Conservation (phyloP, 495 filamentous ascomycete species). For the Penicillium parvum region DNA sequence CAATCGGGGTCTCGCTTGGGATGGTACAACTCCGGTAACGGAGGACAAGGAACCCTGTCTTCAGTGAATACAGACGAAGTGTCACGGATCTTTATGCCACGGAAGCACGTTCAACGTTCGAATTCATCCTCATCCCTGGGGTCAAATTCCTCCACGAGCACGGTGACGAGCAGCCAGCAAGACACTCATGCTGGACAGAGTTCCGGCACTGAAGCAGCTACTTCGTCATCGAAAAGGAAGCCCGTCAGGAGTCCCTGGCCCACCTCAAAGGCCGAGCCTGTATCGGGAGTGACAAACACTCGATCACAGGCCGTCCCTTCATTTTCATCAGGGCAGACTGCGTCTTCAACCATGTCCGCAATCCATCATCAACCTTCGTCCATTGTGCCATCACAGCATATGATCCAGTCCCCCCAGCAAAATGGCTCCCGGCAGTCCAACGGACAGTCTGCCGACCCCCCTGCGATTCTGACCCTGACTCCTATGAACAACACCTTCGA, state of each 20-base stretch:
- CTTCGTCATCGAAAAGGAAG: conserved; percentile 64
- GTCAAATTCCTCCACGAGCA: conserved; percentile 47
- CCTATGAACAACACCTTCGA: conserved; percentile 95
- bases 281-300: conserved; percentile 57
- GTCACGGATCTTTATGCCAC: conserved; percentile 81
- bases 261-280: conserved; percentile 61
- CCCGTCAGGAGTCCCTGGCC: conserved; percentile 67
- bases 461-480: conserved; percentile 73
- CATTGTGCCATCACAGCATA: conserved; percentile 69
- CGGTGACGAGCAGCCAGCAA: conserved; percentile 37
- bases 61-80: conserved; percentile 83
- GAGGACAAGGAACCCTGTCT: conserved; percentile 67
- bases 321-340: conserved; percentile 62
- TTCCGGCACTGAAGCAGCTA: conserved; percentile 42
- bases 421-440: conserved; percentile 59
- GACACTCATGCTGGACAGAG: conserved; percentile 47
- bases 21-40: conserved; percentile 62
- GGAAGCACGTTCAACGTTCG: conserved; percentile 76
- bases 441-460: conserved; percentile 53
- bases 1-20: conserved; percentile 62
- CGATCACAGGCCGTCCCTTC: conserved; percentile 58
- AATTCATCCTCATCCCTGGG: conserved; percentile 82
- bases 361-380: conserved; percentile 74
- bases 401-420: conserved; percentile 53
- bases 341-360: conserved; percentile 62